Base-by-base conservation (phyloP, 179 eudicot genomes). In the Monotropa hypopitys region DNA sequence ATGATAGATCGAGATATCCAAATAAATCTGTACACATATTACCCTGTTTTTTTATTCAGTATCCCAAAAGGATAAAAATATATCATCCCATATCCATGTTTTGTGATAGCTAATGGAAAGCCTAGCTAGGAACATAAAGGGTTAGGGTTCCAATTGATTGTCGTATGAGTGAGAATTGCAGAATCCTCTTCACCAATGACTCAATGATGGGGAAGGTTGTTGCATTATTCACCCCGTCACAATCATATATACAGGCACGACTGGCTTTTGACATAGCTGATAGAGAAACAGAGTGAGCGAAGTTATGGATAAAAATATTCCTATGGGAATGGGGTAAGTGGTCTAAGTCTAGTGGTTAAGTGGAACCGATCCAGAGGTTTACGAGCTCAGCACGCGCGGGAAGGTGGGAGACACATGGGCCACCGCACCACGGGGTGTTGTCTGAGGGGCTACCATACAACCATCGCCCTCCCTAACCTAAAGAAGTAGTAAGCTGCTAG, bases 201-300 rank as follows among this genome's bases (percentile, higher is more conserved):
- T 26, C 35, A 28, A 72, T 72, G 32, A 72, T 70, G 73, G 33
- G 53, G 45, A 40, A 51, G 7, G 21, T 65, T 56, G 43, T 46
- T 73, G 23, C 76, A 73, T 73, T 73, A 38, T 73, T 73, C 76
- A 73, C 38, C 21, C 42, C 15, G 43, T 65, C 43, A 65, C 70
- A 16, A 33, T 65, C 70, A 65, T 16, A 2, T 7, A 33, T 7
- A 61, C 16, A 13, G 13, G n/a, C n/a, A n/a, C n/a, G n/a, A n/a
- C n/a, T 62, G 67, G 68, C 16, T 62, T 62, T 13, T 62, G 0
- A 10, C 15, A 0, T 0, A 0, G 3, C 0, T 0, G 63, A 26
- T 0, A 47, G 16, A 11, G 51, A 47, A 10, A 47, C 13, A 11
- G 11, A 53, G 57, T 18, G 59, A 51, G 57, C 0, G 57, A 5